phyloP scores from a whole-genome alignment of 1,139 yeast species.

The Nakaseomyces sp. region DNA sequence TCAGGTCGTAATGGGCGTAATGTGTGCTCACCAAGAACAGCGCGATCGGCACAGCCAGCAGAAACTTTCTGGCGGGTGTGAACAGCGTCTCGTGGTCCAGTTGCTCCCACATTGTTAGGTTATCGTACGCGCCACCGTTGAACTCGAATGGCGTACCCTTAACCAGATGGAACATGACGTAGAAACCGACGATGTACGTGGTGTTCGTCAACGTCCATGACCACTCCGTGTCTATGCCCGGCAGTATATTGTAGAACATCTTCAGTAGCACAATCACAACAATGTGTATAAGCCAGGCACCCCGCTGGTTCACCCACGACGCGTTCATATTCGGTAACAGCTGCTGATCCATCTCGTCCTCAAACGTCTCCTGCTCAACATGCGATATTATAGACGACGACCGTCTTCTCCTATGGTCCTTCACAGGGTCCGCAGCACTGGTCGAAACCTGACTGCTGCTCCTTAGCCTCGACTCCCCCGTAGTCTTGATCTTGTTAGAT shows the following conservation, averaged over 20 bases:
- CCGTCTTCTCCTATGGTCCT: conserved; percentile 41
- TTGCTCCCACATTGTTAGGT: conserved; percentile 98
- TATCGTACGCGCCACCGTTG: conserved; percentile 92
- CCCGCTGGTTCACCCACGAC: conserved; percentile 90
- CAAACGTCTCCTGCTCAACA: conserved; percentile 86
- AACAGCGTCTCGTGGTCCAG: conserved; percentile 95
- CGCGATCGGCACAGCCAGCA: conserved; percentile 83
- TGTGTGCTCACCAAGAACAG: conserved; percentile 84
- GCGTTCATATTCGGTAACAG: conserved; percentile 86
- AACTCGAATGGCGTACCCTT: conserved; percentile 97
- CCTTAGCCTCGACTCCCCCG: conserved; percentile 1
- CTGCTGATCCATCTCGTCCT: conserved; percentile 86
- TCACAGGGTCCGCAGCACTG: conserved; percentile 27
- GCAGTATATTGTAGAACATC: conserved; percentile 66
- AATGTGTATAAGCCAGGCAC: conserved; percentile 91
- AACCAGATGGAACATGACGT: conserved; percentile 91
- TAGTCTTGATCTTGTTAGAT: background rate
- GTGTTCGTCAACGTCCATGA: conserved; percentile 91
- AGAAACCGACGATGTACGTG: conserved; percentile 83
- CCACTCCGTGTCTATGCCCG: conserved; percentile 70
- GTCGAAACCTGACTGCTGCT: conserved; percentile 4
- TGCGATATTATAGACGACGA: conserved; percentile 72
- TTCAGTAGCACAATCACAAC: conserved; percentile 70
- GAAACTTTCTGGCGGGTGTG: conserved; percentile 89
- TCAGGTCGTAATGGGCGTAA: conserved; percentile 76